Evolutionary conservation across 139 green algal species (phyloP).

Genomic region (Tetraselmis chui): DNA sequence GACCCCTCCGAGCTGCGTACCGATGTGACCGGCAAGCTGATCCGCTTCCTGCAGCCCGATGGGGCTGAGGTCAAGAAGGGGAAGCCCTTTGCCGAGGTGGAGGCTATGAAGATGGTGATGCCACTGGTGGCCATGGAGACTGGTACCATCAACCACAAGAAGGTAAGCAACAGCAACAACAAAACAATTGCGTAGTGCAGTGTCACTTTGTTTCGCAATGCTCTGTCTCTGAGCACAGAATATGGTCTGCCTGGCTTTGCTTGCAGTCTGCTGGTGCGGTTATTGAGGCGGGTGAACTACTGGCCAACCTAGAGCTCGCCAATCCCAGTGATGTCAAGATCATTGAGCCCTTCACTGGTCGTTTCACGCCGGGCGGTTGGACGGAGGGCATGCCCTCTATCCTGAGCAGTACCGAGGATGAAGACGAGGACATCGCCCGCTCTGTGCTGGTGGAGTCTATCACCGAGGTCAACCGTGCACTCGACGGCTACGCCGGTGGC

Average conservation of each 20-base stretch:
- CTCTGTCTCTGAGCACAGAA: too few relatives aligned
- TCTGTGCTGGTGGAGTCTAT: not conserved
- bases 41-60: slow-evolving; percentile 68
- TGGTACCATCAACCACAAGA: slow-evolving; percentile 23
- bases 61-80: slow-evolving; percentile 53
- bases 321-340: slow-evolving; percentile 5
- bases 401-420: not conserved
- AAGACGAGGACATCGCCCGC: not conserved
- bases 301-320: slow-evolving; percentile 1
- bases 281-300: slow-evolving; percentile 6
- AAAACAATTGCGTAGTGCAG: too few relatives aligned
- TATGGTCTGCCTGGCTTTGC: not conserved
- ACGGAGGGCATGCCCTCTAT: not conserved
- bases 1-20: slow-evolving; percentile 58
- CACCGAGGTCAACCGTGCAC: not conserved
- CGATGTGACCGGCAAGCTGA: slow-evolving; percentile 62
- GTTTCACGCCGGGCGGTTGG: slow-evolving; percentile 21
- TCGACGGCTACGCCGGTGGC: not conserved
- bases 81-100: slow-evolving; percentile 72
- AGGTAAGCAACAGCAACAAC: slow-evolving; percentile 68
- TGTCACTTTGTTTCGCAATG: too few relatives aligned
- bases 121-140: slow-evolving; percentile 60
- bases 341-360: slow-evolving; percentile 40
- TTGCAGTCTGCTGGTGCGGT: not conserved
- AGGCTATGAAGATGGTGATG: slow-evolving; percentile 91